phyloP scores from a whole-genome alignment of 306 rosid genomes.

The Pyrus betulifolia region DNA sequence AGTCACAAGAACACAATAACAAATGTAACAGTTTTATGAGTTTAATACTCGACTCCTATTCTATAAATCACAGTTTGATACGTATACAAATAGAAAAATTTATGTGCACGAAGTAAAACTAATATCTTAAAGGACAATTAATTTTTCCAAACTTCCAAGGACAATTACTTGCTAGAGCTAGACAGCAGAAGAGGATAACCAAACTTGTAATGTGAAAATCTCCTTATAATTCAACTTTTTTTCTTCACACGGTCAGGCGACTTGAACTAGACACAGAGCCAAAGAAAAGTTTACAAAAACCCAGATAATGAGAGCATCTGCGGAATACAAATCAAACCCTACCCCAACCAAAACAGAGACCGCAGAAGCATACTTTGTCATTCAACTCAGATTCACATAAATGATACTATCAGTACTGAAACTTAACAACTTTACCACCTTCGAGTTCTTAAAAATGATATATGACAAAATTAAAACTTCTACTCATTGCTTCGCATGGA shows the following conservation, averaged over 20 bases:
- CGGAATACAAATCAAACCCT: constrained; percentile 12
- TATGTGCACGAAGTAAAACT: neutral
- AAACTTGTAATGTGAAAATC: neutral
- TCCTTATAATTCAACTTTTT: neutral
- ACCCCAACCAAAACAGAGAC: constrained; percentile 20
- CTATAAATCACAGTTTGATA: neutral
- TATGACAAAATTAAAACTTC: constrained; percentile 14
- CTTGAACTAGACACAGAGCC: constrained; percentile 20
- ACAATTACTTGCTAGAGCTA: no score
- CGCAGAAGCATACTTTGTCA: constrained; percentile 13
- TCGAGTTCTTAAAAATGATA: constrained; percentile 16
- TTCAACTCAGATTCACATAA: constrained; percentile 19
- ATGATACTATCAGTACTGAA: constrained; percentile 21
- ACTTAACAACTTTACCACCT: constrained; percentile 21
- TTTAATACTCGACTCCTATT: neutral
- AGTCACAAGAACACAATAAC: neutral
- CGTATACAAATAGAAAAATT: no score
- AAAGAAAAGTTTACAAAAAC: constrained; percentile 20
- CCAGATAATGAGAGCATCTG: constrained; percentile 14
- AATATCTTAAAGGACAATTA: no score
- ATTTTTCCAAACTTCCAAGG: neutral
- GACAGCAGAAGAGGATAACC: neutral
- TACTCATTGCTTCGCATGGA: constrained; percentile 31
- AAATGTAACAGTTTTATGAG: neutral
- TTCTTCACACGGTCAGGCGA: constrained; percentile 6